phyloP scores from a whole-genome alignment of 441 rosid species.

The Adansonia gregorii region DNA sequence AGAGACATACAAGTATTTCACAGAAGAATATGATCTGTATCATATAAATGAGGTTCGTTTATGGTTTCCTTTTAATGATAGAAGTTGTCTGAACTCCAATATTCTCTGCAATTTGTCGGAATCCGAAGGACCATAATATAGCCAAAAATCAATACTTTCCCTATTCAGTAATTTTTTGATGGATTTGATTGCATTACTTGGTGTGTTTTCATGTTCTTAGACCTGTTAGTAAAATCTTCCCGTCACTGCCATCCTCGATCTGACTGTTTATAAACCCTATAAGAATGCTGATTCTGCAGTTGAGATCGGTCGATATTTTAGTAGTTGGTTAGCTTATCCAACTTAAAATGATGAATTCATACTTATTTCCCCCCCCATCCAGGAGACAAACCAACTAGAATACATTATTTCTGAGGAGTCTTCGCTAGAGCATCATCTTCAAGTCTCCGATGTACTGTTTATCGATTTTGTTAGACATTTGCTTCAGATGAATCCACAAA shows the following conservation, averaged over 20 bases:
- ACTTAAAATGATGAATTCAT: neutral
- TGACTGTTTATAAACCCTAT: neutral
- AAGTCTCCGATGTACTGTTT: slow-evolving; percentile 58
- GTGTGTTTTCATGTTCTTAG: too few relatives aligned
- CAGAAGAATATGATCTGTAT: slow-evolving; percentile 77
- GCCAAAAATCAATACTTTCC: neutral
- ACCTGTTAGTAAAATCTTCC: too few relatives aligned
- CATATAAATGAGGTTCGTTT: slow-evolving; percentile 68
- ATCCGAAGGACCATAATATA: neutral
- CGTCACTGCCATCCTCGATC: neutral
- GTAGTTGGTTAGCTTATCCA: neutral
- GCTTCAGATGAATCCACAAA: slow-evolving; percentile 77
- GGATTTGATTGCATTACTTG: too few relatives aligned
- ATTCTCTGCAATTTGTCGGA: neutral
- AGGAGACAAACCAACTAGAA: slow-evolving; percentile 81
- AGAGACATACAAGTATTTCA: slow-evolving; percentile 82
- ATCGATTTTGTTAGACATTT: slow-evolving; percentile 61
- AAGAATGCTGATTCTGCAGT: neutral
- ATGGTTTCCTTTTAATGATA: neutral
- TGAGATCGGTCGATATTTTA: neutral
- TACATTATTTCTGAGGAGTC: slow-evolving; percentile 73
- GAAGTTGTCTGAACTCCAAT: neutral
- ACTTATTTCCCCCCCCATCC: slow-evolving; percentile 20
- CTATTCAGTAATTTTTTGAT: neutral
- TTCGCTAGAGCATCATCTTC: slow-evolving; percentile 64